Evolutionary conservation across 176 grass and related monocot species (phyloP), one percentile per base, ranked within the genome.

Genomic region (Triticum timopheevii): DNA sequence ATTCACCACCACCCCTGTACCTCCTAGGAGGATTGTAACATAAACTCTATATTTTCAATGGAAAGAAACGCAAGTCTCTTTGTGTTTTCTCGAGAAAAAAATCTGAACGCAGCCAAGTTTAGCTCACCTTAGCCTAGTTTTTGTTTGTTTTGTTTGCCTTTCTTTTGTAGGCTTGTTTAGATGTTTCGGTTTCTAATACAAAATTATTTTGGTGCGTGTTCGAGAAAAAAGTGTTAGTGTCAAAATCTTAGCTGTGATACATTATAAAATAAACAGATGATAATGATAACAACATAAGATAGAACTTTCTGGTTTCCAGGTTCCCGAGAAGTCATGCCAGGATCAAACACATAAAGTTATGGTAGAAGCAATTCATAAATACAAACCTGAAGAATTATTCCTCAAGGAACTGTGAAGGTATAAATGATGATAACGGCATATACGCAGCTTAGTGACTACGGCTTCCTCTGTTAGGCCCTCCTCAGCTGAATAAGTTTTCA

Each of bases 401-500:
- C 77, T 94, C 84, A 98, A 87, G 88, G 96, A 95, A 84, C 73
- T 92, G 76, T 98, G 96, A 74, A 98, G 86, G 80, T 88, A 98
- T 72, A 98, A 84, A 88, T 95, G 91, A 54, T 98, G 96, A 83
- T 94, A 94, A 58, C 82, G 63, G 69, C 92, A 95, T 79, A 91
- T 94, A 20, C 88, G 91, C 81, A 98, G 93, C 69, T 98, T 98
- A 39, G 84, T 94, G 78, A 95, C 90, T 73, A 98, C 23, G 47
- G 96, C 96, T 76, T 98, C 93, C 86, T 98, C 96, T 54, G 96
- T 98, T 80, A 98, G 90, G 69, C 93, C 92, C 25, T 98, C 96
- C 87, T 98, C 96, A 80, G 84, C 87, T 78, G 91, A 98, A 90
- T 91, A 98, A 61, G 96, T 95, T 93, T 98, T 98, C 96, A 95